phyloP scores from a whole-genome alignment of 257 asterid species.

The Gardenia jasminoides region DNA sequence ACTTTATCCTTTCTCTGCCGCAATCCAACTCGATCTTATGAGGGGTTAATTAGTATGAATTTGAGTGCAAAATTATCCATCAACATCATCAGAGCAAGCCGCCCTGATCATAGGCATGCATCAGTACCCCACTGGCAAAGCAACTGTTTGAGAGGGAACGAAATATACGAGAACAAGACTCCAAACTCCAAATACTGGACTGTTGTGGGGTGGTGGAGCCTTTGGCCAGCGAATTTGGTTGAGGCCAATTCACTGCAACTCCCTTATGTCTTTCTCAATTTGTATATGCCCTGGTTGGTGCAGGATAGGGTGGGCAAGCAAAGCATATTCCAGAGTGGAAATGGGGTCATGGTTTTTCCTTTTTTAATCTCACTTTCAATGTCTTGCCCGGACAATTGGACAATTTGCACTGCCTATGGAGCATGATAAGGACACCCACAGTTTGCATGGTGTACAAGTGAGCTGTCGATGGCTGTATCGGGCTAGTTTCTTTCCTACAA shows the following conservation, averaged over 20 bases:
- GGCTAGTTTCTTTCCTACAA: constrained; percentile 17
- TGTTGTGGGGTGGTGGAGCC: constrained; percentile 19
- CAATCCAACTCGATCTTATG: constrained; percentile 1
- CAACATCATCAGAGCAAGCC: constrained; percentile 17
- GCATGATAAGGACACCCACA: constrained; percentile 17
- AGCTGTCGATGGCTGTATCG: constrained; percentile 43
- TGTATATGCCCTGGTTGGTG: constrained; percentile 14
- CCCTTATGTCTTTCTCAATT: constrained; percentile 10
- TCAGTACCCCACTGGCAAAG: constrained; percentile 17
- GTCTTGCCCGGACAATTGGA: constrained; percentile 6
- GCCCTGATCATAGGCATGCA: background rate
- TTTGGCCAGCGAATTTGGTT: constrained; percentile 30
- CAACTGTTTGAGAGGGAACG: constrained; percentile 3
- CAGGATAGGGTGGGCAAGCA: constrained; percentile 7
- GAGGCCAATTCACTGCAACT: constrained; percentile 3
- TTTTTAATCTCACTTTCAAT: constrained; percentile 16
- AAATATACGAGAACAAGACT: background rate
- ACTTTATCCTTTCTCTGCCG: background rate
- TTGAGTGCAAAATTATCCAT: constrained; percentile 13
- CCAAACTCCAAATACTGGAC: constrained; percentile 12
- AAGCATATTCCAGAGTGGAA: constrained; percentile 21
- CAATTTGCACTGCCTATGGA: constrained; percentile 1
- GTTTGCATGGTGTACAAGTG: constrained; percentile 20
- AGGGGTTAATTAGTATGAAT: background rate
- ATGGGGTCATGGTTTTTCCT: constrained; percentile 9